Evolutionary conservation across 805 yeast species (phyloP).

Genomic region (Barnettozyma botsteinii): DNA sequence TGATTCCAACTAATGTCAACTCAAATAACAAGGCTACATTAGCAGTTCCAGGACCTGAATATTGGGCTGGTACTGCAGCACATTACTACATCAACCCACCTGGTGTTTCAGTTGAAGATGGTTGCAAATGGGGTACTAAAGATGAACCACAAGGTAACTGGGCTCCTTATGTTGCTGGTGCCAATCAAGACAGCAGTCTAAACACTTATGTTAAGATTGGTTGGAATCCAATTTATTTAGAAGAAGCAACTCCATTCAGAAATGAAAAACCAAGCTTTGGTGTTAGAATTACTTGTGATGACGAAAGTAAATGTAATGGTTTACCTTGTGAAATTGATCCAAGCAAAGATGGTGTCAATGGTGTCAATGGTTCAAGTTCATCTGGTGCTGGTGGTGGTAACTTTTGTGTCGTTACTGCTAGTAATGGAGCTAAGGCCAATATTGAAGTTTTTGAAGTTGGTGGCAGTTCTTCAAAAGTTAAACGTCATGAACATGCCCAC

Average conservation of each 20-base stretch:
- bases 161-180: slow-evolving; percentile 93
- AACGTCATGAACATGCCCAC: slow-evolving; percentile 15
- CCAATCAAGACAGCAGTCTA: slow-evolving; percentile 65
- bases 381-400: slow-evolving; percentile 61
- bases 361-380: slow-evolving; percentile 34
- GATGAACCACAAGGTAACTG: slow-evolving; percentile 76
- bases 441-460: slow-evolving; percentile 58
- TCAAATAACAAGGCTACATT: slow-evolving; percentile 43
- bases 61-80: slow-evolving; percentile 83
- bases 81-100: slow-evolving; percentile 84
- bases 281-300: slow-evolving; percentile 66
- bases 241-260: slow-evolving; percentile 48
- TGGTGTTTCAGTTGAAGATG: slow-evolving; percentile 69
- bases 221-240: slow-evolving; percentile 85
- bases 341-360: slow-evolving; percentile 50
- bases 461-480: background rate
- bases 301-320: slow-evolving; percentile 65
- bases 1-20: slow-evolving; percentile 73
- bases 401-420: slow-evolving; percentile 83
- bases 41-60: slow-evolving; percentile 82
- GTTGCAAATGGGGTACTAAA: slow-evolving; percentile 78
- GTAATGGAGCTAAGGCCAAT: slow-evolving; percentile 53
- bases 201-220: slow-evolving; percentile 80
- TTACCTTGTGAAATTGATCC: slow-evolving; percentile 82
- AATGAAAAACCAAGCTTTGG: slow-evolving; percentile 61